Evolutionary conservation across 176 grass and related monocot species (phyloP).

Genomic region (Triticum urartu): DNA sequence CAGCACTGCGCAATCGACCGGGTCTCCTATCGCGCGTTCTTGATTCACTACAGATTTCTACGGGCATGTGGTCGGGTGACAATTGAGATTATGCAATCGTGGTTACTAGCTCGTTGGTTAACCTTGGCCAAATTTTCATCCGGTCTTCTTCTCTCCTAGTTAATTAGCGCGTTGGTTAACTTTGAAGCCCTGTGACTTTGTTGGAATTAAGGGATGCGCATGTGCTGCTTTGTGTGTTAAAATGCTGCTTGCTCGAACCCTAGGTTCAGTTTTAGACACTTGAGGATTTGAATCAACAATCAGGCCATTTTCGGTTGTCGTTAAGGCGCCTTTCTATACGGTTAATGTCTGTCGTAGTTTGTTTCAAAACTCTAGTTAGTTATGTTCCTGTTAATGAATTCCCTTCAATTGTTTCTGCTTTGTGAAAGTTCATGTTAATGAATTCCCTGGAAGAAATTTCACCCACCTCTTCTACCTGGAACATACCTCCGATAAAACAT

Average conservation of each 20-base stretch:
- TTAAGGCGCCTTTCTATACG: rapidly evolving
- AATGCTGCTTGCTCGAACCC: background rate
- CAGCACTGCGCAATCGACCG: background rate
- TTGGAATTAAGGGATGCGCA: background rate
- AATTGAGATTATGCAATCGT: background rate
- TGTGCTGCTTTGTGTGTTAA: background rate
- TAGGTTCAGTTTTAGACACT: background rate
- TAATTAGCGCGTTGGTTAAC: background rate
- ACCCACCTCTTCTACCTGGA: background rate
- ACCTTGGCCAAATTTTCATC: background rate
- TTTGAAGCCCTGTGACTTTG: background rate
- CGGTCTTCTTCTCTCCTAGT: too few relatives aligned
- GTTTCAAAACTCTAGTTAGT: background rate
- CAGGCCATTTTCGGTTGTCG: background rate
- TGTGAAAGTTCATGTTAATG: background rate
- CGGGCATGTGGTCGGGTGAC: background rate
- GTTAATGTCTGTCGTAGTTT: background rate
- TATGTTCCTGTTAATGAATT: background rate
- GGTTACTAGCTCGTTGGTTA: too few relatives aligned
- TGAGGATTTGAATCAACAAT: background rate
- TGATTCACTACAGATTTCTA: background rate
- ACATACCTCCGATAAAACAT: background rate
- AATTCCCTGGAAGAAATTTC: background rate
- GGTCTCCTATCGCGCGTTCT: background rate
- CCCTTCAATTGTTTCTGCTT: background rate